Base-by-base conservation (phyloP, 2,329 filamentous ascomycete genomes). In the Xylariaceae sp. region DNA sequence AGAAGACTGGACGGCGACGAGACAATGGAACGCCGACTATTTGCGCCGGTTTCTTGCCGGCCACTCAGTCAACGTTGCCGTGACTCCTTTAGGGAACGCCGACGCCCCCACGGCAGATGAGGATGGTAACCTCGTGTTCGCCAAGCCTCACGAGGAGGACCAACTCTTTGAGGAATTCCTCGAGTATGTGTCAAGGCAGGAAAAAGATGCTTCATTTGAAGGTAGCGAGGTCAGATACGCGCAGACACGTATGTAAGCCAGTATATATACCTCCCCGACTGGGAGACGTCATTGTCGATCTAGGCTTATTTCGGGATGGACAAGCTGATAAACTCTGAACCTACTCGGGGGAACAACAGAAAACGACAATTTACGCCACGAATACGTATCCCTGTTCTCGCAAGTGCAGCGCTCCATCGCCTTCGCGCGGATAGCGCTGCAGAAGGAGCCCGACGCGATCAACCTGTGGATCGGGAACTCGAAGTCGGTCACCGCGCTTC, bases 381-480 rank as follows among this genome's bases (percentile, higher is more conserved):
- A 95, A 72, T 95, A 93, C 70, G 61, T 75, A 0, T 65, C 77
- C 0, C 79, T 95, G 2, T 85, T 87, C 67, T 66, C 75, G 0
- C 81, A 90, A 62, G 83, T 91, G 0, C 87, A 85, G 10, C 72
- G 72, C 2, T 81, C 82, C 52, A 85, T 93, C 45, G 81, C 88
- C 1, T 95, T 89, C 70, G 90, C 89, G 0, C 82, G 87, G 23
- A 86, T 91, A 58, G 89, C 89, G 0, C 81, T 93, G 0, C 76
- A 82, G 40, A 78, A 81, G 47, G 67, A 75, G 0, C 88, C 90
- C 0, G 90, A 95, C 60, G 90, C 90, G 14, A 82, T 91, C 59
- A 95, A 95, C 69, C 79, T 95, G 67, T 93, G 90, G 90, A 85
- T 95, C 48, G 90, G 90, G 51, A 89, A 90, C 73, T 84, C 84